Conservation (phyloP, 345 rosid genomes). For the Eucalyptus brandiana region DNA sequence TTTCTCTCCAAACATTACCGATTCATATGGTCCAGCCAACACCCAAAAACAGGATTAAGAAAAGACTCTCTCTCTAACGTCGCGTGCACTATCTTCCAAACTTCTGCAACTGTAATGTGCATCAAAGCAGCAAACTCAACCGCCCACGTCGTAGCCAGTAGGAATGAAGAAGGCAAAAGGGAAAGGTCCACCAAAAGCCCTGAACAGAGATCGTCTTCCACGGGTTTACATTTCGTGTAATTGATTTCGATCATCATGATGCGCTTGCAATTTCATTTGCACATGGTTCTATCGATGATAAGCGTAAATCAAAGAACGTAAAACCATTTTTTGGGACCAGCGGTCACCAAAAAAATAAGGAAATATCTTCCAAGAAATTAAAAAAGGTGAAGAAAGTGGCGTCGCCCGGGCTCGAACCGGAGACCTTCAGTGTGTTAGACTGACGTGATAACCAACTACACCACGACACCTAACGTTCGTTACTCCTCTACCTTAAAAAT, state of each 20-base stretch:
- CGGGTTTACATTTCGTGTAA: neutral
- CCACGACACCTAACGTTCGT: constrained; percentile 45
- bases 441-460: constrained; percentile 99
- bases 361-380: neutral
- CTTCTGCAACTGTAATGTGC: neutral
- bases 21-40: neutral
- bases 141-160: neutral
- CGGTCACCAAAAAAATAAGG: neutral
- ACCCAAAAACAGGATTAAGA: neutral
- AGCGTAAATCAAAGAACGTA: neutral
- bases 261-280: neutral
- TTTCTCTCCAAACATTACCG: neutral
- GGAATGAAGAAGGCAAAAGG: neutral
- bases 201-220: neutral
- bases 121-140: neutral
- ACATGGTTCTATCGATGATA: neutral
- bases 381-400: constrained; percentile 13
- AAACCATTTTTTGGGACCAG: neutral
- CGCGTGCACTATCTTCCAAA: neutral
- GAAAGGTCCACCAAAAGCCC: neutral
- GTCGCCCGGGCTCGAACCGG: constrained; percentile 91
- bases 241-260: neutral
- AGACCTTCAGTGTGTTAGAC: constrained; percentile 98
- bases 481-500: rapidly evolving
- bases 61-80: neutral